Base-by-base conservation (phyloP, 2,329 filamentous ascomycete genomes). In the Penicillium sp. region DNA sequence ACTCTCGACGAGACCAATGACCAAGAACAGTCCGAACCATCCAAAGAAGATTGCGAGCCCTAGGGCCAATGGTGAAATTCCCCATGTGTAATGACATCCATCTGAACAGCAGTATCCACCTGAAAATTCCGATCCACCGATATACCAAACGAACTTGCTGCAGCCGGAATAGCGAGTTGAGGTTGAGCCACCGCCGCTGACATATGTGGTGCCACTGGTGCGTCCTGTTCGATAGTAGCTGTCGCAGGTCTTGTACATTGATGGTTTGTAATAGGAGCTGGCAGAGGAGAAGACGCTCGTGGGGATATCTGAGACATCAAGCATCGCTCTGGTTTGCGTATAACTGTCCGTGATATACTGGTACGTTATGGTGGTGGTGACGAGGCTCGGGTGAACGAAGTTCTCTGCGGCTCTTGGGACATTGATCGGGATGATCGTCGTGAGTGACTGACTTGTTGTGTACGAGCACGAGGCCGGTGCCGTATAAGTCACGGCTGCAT, bases 91-190 rank as follows among this genome's bases (percentile, higher is more conserved):
- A 34, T 55, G 49, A 16, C 56, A 59, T n/a, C 46, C 51, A 14
- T 55, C 56, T 10, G 36, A 43, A 18, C 57, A 61, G 38, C 59
- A 59, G 21, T 54, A 52, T 34, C 54, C 54, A 18, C 58, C 54
- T 9, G 44, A 54, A 5, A 60, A 54, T 9, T 46, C 48, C 0
- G 53, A 48, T 29, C 8, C 29, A 7, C 49, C 49, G 31, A 57
- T 32, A 14, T 55, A 54, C 46, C 50, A 54, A 9, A 42, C 45
- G 43, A 56, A 59, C n/a, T 59, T 29, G n/a, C 34, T 27, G 36
- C 47, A 61, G 34, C 50, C 46, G 2, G 44, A 32, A n/a, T 52
- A 56, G 14, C 38, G 36, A 6, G 27, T 47, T 10, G 31, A 18
- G 16, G 14, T 18, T 39, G 38, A 40, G 42, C 27, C 47, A 2